Evolutionary conservation across 2,329 filamentous ascomycete genomes (phyloP), one percentile per base, ranked within the genome.

Genomic region (Clonostachys chloroleuca): DNA sequence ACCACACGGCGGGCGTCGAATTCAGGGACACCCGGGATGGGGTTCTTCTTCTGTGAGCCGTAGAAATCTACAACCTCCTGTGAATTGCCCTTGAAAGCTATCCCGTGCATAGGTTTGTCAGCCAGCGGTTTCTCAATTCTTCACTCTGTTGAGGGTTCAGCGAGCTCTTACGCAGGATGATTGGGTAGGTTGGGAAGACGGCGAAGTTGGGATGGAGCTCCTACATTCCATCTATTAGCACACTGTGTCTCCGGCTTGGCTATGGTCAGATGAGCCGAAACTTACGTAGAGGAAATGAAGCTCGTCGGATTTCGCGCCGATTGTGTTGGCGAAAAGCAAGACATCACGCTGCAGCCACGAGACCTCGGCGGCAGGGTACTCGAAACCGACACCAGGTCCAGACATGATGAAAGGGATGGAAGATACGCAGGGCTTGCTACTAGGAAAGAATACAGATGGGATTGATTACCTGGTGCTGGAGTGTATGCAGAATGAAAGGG

Each of bases 261-360:
- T 6, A 8, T 30, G 24, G 24, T 30, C 24, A 30, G 3, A 30
- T 6, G 8, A 10, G 24, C 24, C 24, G 9, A 40, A 47, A 35
- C 49, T 43, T 76, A 94, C 90, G 59, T 91, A 96, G 70, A 96
- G 84, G 64, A 92, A 95, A 64, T 96, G 90, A 60, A 96, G 81
- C 75, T 96, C 92, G 57, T 95, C 84, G n/a, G 79, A 78, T 12
- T 82, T 92, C 62, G 79, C 84, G 48, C 92, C 92, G 64, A 96
- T 92, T 70, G 86, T 92, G 68, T 87, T 86, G 57, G 92, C 91
- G 66, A 96, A 96, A 51, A 97, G 83, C 51, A 96, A 77, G 35
- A 85, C 82, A 74, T 96, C 92, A 55, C 92, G 83, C 79, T 92
- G 91, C 58, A 89, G 69, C 92, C 91, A 96, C 57, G 85, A 80